phyloP scores from a whole-genome alignment of 2,329 filamentous ascomycete species.

The Xylariaceae sp. region DNA sequence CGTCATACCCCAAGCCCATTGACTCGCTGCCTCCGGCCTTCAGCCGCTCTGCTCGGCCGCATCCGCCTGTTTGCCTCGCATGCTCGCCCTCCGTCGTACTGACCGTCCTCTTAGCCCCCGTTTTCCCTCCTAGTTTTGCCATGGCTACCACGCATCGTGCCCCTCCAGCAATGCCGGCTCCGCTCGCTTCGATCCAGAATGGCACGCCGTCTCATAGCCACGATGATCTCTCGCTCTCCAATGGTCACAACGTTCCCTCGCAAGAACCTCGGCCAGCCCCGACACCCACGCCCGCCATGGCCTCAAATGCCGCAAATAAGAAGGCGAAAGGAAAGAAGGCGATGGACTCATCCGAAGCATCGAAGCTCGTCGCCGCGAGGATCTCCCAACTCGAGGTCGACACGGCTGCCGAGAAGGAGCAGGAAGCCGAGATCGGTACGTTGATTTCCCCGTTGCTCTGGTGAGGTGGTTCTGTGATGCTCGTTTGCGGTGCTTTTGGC shows the following conservation, averaged over 20 bases:
- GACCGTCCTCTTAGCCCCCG: constrained; percentile 8
- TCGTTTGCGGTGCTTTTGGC: background rate
- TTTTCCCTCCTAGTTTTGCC: constrained; percentile 19
- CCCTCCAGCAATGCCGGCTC: constrained; percentile 31
- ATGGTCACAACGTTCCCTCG: constrained; percentile 37
- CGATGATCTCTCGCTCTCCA: constrained; percentile 32
- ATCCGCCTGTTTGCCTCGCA: background rate
- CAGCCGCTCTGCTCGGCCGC: background rate
- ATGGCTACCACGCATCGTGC: constrained; percentile 37
- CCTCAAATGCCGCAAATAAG: constrained; percentile 54
- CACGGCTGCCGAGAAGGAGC: constrained; percentile 87
- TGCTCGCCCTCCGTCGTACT: background rate
- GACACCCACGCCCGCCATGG: constrained; percentile 41
- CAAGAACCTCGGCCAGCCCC: constrained; percentile 41
- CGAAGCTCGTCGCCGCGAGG: constrained; percentile 84
- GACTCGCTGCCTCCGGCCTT: background rate
- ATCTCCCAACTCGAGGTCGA: constrained; percentile 95
- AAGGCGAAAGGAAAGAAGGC: constrained; percentile 82
- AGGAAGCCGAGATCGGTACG: constrained; percentile 89
- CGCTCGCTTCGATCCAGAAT: constrained; percentile 30
- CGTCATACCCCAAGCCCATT: constrained; percentile 2
- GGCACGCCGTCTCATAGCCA: constrained; percentile 33
- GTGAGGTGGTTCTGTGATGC: background rate
- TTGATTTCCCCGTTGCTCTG: constrained; percentile 7
- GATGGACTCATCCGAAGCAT: constrained; percentile 80